Evolutionary conservation across 345 rosid species (phyloP), one percentile per base, ranked within the genome.

Genomic region (Dipteronia dyeriana): DNA sequence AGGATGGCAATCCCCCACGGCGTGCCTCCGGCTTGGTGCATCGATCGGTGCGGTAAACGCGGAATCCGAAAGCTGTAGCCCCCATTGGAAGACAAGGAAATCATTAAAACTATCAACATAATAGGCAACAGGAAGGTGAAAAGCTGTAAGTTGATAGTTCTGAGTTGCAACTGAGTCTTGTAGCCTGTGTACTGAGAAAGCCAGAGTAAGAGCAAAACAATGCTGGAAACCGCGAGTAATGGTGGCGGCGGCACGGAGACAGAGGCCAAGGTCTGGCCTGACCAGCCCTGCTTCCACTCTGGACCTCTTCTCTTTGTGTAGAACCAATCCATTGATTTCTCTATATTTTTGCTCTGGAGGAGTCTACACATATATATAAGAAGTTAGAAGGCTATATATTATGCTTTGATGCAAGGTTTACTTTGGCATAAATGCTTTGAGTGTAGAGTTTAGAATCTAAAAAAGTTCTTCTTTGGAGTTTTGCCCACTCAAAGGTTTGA

Each of bases 211-310:
- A 79, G 20, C 31, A 84, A 31, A 45, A 88, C 92, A 59, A 90
- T 88, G 73, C 86, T 83, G 53, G 81, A 90, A 74, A 90, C 61
- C 26, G 82, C 72, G 6, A 88, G 84, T 72, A 90, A 70, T 47
- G 86, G 85, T 16, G 75, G 63, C 0, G 94, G 88, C 4, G 88
- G 91, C 1, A 74, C 5, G 0, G 91, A 84, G 38, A 82, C 10
- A 4, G 94, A 85, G 34, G 80, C 23, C 61, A 84, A 9, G 49
- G 88, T 83, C 59, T 83, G 85, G 70, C 77, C 78, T 47, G 84
- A 56, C 91, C 91, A 85, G 13, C 90, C 87, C 17, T 82, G 88
- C 80, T 88, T 90, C 90, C 91, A 87, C 41, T 85, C 81, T 1
- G 89, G 90, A 39, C 88, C 90, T 70, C 90, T 85, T 84, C 90